phyloP scores from a whole-genome alignment of 495 filamentous ascomycete species.

The Hypoxylon trugodes region DNA sequence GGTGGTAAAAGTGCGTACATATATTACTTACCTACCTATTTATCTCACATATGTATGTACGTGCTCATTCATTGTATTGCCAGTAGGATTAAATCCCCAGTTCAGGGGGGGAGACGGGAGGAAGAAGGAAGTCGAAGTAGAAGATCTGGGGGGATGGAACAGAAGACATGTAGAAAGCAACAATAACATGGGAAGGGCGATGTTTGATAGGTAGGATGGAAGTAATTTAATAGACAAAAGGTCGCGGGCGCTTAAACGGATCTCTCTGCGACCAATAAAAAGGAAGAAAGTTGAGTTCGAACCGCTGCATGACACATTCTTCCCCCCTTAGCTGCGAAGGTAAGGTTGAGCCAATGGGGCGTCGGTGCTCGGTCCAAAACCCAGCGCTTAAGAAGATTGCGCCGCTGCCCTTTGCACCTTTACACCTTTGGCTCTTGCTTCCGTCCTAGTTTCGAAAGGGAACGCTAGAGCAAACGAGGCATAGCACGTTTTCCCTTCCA shows the following conservation, averaged over 20 bases:
- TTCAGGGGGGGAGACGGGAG: slow-evolving; percentile 13
- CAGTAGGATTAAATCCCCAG: slow-evolving; percentile 19
- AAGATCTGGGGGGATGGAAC: too few species aligned
- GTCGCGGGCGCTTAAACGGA: slow-evolving; percentile 39
- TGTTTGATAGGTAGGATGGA: slow-evolving; percentile 14
- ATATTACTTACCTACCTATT: neutral
- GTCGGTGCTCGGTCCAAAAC: slow-evolving; percentile 1
- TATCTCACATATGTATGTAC: neutral
- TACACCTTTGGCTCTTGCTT: slow-evolving; percentile 5
- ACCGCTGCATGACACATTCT: slow-evolving; percentile 42
- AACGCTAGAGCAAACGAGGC: slow-evolving; percentile 8
- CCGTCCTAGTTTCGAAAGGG: slow-evolving; percentile 15
- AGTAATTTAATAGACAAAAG: slow-evolving; percentile 35
- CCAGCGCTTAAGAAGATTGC: slow-evolving; percentile 40
- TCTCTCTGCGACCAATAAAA: slow-evolving; percentile 14
- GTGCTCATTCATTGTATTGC: slow-evolving; percentile 1
- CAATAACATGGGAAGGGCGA: neutral
- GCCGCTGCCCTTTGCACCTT: neutral
- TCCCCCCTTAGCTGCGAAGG: slow-evolving; percentile 26
- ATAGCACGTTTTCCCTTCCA: neutral
- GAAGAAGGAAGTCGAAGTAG: neutral
- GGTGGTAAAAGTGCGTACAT: too few species aligned
- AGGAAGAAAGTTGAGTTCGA: slow-evolving; percentile 21
- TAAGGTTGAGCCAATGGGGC: slow-evolving; percentile 30
- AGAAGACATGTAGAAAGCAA: too few species aligned